Conservation (phyloP, 106 monocot genomes). For the Apostasia shenzhenica region DNA sequence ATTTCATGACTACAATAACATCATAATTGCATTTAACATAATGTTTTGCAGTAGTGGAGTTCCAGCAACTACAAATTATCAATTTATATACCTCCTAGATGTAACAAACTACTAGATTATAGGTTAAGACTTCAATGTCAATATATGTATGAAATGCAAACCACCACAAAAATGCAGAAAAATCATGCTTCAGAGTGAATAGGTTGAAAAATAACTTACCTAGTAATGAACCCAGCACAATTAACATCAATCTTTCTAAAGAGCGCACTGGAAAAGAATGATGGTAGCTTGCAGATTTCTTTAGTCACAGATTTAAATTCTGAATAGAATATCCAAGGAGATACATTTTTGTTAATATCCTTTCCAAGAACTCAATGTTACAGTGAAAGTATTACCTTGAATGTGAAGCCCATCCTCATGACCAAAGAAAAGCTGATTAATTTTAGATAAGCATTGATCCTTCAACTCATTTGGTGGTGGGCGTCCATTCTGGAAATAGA, state of each 20-base stretch:
- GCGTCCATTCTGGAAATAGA: slow-evolving; percentile 83
- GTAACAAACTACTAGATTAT: too few relatives aligned
- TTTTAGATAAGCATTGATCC: slow-evolving; percentile 59
- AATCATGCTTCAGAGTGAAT: too few relatives aligned
- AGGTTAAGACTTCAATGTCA: too few relatives aligned
- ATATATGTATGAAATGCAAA: too few relatives aligned
- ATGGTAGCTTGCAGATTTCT: slow-evolving; percentile 94
- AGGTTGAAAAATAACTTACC: slow-evolving; percentile 11
- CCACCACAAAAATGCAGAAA: too few relatives aligned
- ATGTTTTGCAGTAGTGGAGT: too few relatives aligned
- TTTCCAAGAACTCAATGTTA: not conserved
- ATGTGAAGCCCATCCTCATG: slow-evolving; percentile 68
- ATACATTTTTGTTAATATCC: not conserved
- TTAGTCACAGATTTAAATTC: slow-evolving; percentile 77
- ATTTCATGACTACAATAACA: too few relatives aligned
- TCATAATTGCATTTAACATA: too few relatives aligned
- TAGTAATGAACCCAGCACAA: slow-evolving; percentile 48
- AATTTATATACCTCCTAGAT: too few relatives aligned
- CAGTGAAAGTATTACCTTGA: slow-evolving; percentile 33
- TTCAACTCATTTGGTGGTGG: slow-evolving; percentile 69
- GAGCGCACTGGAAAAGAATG: slow-evolving; percentile 73
- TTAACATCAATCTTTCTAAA: slow-evolving; percentile 81
- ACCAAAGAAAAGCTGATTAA: slow-evolving; percentile 61
- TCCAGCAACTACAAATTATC: too few relatives aligned
- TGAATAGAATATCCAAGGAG: slow-evolving; percentile 13